Conservation (phyloP, 1,284 basidiomycete genomes). For the Fomitopsis betulina region DNA sequence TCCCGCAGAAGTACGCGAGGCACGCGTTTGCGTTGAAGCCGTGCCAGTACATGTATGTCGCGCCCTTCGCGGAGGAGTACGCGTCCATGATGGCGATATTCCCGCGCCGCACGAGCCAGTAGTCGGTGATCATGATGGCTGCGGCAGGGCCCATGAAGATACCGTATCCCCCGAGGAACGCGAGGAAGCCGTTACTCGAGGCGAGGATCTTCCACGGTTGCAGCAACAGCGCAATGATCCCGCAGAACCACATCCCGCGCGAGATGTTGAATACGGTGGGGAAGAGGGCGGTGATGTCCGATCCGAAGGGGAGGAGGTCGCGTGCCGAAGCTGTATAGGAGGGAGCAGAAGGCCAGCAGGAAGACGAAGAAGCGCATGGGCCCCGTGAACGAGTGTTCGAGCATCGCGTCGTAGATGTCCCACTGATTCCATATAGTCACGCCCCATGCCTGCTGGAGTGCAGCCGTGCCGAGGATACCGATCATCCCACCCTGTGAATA, state of each 20-base stretch:
- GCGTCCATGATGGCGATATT: conserved; percentile 20
- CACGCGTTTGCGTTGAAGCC: conserved; percentile 24
- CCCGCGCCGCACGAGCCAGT: conserved; percentile 23
- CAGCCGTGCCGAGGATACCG: conserved; percentile 20
- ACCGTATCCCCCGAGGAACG: conserved; percentile 23
- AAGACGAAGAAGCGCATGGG: conserved; percentile 34
- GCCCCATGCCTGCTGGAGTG: conserved; percentile 19
- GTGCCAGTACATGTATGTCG: conserved; percentile 23
- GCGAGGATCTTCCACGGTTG: conserved; percentile 31
- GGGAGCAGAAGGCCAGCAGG: conserved; percentile 38
- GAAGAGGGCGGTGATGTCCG: conserved; percentile 32
- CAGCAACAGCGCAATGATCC: conserved; percentile 37
- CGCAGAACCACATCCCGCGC: conserved; percentile 39
- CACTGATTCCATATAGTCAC: conserved; percentile 22
- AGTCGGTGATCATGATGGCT: conserved; percentile 25
- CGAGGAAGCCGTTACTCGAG: conserved; percentile 22
- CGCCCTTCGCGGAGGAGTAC: conserved; percentile 16
- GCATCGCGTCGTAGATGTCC: conserved; percentile 23
- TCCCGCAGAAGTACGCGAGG: conserved; percentile 20
- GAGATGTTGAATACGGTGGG: conserved; percentile 39
- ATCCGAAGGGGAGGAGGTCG: conserved; percentile 26
- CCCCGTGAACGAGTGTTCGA: conserved; percentile 15
- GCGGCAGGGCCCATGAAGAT: conserved; percentile 27
- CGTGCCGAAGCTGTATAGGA: conserved; percentile 39
- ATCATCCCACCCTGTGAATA: conserved; percentile 19